These are phyloP conservation scores for Trichosporon ovoides DNA, from an alignment of 1,284 basidiomycete species.

Conservation along the genomic window DNA sequence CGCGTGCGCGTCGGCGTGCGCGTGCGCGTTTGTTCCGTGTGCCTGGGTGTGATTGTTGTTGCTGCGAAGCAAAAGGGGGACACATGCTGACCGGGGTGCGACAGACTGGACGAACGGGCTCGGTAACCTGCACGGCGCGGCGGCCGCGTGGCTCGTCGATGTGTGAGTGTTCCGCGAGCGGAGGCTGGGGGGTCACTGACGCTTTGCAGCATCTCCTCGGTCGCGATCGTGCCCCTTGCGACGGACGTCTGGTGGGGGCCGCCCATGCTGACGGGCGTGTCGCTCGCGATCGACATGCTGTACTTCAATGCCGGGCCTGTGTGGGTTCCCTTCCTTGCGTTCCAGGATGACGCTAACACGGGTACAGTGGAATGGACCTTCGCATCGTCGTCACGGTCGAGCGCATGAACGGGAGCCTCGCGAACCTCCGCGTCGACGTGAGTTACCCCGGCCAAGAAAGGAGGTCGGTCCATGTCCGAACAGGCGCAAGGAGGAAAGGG, in stretches of 20 bases:
- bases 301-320: slow-evolving; percentile 28
- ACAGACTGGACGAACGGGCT: slow-evolving; percentile 35
- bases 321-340: slow-evolving; percentile 2
- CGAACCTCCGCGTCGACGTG: slow-evolving; percentile 20
- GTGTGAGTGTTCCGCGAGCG: not conserved
- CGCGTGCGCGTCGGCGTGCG: not conserved
- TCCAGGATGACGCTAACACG: not conserved
- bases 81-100: slow-evolving; percentile 2
- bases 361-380: slow-evolving; percentile 14
- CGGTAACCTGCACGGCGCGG: slow-evolving; percentile 38
- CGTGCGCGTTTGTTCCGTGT: not conserved
- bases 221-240: slow-evolving; percentile 15
- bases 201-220: not conserved
- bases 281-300: slow-evolving; percentile 31
- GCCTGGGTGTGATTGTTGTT: too few relatives aligned
- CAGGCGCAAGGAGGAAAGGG: too few relatives aligned
- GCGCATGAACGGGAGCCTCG: slow-evolving; percentile 14
- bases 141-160: slow-evolving; percentile 38
- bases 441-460: not conserved
- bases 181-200: not conserved
- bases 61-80: too few relatives aligned
- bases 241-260: slow-evolving; percentile 40
- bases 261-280: slow-evolving; percentile 37
- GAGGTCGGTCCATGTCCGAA: too few relatives aligned
- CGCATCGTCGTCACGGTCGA: slow-evolving; percentile 17